A percentile compares a stretch with the other conserved stretches of the same genome.
These are phyloP conservation scores for Fusarium pseudoanthophilum DNA, from an alignment of 2,329 filamentous ascomycete species.

Conservation along the genomic window DNA sequence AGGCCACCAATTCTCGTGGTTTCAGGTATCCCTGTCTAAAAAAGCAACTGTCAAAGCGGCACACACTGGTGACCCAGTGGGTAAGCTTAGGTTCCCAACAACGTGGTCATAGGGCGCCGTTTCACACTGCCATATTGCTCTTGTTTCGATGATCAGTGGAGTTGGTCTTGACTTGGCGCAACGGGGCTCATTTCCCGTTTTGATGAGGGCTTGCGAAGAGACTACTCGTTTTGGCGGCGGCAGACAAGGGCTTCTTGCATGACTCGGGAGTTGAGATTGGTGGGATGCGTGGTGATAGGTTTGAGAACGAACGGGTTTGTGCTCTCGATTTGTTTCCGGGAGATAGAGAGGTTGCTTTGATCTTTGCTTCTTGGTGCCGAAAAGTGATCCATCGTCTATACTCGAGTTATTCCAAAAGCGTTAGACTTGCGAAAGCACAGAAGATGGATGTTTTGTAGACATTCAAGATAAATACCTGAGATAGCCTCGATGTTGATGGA, in stretches of 20 bases:
- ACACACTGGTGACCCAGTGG: too few relatives aligned
- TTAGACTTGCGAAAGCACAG: slow-evolving; percentile 20
- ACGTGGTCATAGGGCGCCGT: slow-evolving; percentile 9
- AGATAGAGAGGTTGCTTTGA: not conserved
- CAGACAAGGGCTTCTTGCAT: not conserved
- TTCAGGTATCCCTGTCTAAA: slow-evolving; percentile 13
- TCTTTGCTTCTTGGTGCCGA: not conserved
- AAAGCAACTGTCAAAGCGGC: slow-evolving; percentile 20
- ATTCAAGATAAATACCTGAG: slow-evolving; percentile 8
- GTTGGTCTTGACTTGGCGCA: not conserved
- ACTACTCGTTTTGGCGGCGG: not conserved
- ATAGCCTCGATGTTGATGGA: not conserved
- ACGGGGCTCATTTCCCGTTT: slow-evolving; percentile 18
- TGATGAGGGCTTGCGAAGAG: slow-evolving; percentile 7
- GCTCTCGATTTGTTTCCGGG: not conserved
- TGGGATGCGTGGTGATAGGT: not conserved
- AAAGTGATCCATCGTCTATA: slow-evolving; percentile 5
- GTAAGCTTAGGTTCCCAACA: not conserved
- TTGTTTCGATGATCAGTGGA: slow-evolving; percentile 27
- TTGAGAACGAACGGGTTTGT: not conserved
- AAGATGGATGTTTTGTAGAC: not conserved
- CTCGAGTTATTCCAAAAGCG: not conserved
- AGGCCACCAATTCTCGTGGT: not conserved
- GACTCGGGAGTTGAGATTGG: not conserved
- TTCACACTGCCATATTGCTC: slow-evolving; percentile 2